phyloP scores from a whole-genome alignment of 2,329 filamentous ascomycete genomes.

The Penicillium fuscoglaucum region DNA sequence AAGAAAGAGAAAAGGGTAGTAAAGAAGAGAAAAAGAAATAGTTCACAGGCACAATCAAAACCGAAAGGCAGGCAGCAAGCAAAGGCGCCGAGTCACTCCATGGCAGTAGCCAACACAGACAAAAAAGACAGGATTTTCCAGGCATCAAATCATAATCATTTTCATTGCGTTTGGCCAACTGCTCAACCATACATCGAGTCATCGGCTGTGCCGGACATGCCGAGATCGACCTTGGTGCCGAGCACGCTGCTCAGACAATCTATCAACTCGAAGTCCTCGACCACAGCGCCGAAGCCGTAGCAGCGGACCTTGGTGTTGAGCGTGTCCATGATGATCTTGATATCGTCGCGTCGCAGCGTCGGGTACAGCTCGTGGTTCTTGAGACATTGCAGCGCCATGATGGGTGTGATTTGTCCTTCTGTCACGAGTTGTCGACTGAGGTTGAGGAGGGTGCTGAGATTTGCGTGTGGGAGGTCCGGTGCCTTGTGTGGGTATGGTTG shows the following conservation, averaged over 20 bases:
- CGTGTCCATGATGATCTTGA: constrained; percentile 70
- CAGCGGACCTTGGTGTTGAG: constrained; percentile 80
- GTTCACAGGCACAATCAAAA: background rate
- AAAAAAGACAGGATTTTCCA: background rate
- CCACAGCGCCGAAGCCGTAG: constrained; percentile 76
- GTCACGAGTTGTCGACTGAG: constrained; percentile 79
- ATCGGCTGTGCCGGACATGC: constrained; percentile 28
- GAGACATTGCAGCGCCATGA: constrained; percentile 90
- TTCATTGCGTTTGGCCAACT: background rate
- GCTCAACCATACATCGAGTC: constrained; percentile 37
- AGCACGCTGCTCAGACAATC: constrained; percentile 76
- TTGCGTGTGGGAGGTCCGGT: constrained; percentile 73
- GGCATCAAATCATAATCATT: constrained; percentile 14
- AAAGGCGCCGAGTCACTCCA: constrained; percentile 3
- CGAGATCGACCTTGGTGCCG: constrained; percentile 41
- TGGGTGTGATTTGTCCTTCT: constrained; percentile 81
- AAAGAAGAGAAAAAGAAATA: background rate
- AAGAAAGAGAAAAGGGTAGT: background rate
- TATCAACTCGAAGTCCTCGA: constrained; percentile 65
- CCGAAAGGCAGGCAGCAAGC: background rate
- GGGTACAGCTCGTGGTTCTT: constrained; percentile 68
- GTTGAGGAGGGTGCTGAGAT: constrained; percentile 78
- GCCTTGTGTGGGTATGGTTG: constrained; percentile 68
- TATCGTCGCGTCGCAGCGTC: constrained; percentile 67
- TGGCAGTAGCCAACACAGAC: constrained; percentile 1